Conservation (phyloP, 2,329 filamentous ascomycete species). For the Graphilbum fragrans region DNA sequence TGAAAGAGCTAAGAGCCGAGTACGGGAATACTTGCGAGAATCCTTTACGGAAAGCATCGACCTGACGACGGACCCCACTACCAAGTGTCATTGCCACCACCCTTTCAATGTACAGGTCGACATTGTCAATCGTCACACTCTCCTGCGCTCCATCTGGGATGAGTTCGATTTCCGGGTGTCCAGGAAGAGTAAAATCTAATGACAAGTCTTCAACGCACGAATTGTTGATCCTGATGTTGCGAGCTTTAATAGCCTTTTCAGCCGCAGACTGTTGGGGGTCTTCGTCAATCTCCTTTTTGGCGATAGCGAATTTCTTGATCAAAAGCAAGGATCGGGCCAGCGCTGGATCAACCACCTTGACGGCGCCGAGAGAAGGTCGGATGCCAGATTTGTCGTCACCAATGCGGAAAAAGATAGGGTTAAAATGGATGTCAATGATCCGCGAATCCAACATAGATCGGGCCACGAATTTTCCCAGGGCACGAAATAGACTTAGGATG, state of each 20-base stretch:
- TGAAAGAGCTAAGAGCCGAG: constrained; percentile 83
- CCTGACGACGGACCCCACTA: constrained; percentile 75
- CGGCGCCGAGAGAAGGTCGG: constrained; percentile 73
- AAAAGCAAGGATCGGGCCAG: constrained; percentile 76
- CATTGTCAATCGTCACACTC: constrained; percentile 77
- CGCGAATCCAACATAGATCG: constrained; percentile 96
- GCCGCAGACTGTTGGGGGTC: constrained; percentile 51
- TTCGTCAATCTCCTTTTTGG: constrained; percentile 70
- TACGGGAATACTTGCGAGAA: constrained; percentile 97
- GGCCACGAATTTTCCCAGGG: constrained; percentile 93
- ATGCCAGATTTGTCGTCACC: constrained; percentile 58
- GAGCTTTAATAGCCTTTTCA: constrained; percentile 59
- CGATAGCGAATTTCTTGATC: constrained; percentile 74
- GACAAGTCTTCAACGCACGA: constrained; percentile 75
- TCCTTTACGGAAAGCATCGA: constrained; percentile 80
- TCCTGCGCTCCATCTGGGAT: constrained; percentile 61
- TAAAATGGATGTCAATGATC: constrained; percentile 96
- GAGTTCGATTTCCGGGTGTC: constrained; percentile 78
- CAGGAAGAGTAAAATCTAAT: constrained; percentile 89
- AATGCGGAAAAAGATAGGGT: constrained; percentile 94
- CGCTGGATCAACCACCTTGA: constrained; percentile 79
- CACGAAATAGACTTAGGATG: constrained; percentile 78
- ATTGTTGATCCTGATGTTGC: constrained; percentile 61
- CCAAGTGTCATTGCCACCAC: constrained; percentile 88
- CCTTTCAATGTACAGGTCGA: constrained; percentile 76